Evolutionary conservation across 441 rosid genomes (phyloP).

Genomic region (Breynia disticha): DNA sequence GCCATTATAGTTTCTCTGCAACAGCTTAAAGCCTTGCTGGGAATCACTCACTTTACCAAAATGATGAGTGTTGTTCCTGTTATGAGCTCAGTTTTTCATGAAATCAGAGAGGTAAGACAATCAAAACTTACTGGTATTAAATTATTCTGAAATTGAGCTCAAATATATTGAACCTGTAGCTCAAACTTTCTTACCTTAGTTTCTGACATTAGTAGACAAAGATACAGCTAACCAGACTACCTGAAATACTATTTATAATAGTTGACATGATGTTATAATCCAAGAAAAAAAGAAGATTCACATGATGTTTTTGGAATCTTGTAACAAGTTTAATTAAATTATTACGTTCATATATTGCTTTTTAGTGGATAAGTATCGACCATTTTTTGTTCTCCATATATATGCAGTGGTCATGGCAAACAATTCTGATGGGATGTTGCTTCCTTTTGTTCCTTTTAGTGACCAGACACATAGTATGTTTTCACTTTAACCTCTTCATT

Average conservation of each 20-base stretch:
- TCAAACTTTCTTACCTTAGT: too few relatives aligned
- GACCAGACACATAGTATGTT: constrained; percentile 67
- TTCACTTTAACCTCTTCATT: neutral
- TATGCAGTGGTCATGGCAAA: constrained; percentile 92
- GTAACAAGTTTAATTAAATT: neutral
- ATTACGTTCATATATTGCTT: too few relatives aligned
- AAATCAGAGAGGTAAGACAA: constrained; percentile 46
- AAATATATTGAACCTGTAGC: too few relatives aligned
- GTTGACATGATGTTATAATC: too few relatives aligned
- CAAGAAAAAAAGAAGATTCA: too few relatives aligned
- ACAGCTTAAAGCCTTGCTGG: constrained; percentile 77
- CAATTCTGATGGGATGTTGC: constrained; percentile 68
- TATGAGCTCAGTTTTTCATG: constrained; percentile 63
- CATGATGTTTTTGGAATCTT: too few relatives aligned
- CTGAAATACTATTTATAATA: too few relatives aligned
- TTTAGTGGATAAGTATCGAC: too few relatives aligned
- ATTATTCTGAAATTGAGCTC: too few relatives aligned
- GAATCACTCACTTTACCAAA: constrained; percentile 72
- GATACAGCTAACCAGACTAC: too few relatives aligned
- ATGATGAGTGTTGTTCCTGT: constrained; percentile 74
- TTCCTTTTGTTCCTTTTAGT: constrained; percentile 60
- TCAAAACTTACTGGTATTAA: neutral
- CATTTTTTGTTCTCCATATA: neutral
- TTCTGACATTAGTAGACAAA: too few relatives aligned
- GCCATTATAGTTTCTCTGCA: constrained; percentile 80